Evolutionary conservation across 116 monocot species (phyloP).

Genomic region (Zostera marina): DNA sequence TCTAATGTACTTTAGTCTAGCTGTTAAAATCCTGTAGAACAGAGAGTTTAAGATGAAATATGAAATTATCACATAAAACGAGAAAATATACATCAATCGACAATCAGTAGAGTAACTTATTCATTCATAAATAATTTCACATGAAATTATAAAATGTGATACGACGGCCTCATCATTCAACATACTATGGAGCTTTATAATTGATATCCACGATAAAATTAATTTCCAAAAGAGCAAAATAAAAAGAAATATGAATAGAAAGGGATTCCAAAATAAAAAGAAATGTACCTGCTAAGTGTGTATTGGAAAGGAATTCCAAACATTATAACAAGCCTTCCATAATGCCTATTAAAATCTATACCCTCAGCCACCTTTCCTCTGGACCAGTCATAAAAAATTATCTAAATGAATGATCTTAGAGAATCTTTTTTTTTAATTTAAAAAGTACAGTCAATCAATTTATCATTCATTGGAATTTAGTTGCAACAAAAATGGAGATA

Average conservation of each 20-base stretch:
- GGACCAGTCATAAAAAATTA: no score
- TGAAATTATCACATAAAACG: background rate
- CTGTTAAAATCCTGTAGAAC: conserved; percentile 57
- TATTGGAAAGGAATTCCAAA: conserved; percentile 98
- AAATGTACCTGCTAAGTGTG: conserved; percentile 76
- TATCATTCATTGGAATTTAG: no score
- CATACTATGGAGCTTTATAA: no score
- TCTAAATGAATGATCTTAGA: no score
- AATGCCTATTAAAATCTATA: conserved; percentile 98
- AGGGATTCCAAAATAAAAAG: background rate
- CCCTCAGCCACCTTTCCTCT: conserved; percentile 98
- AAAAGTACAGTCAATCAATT: no score
- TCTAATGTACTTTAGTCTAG: conserved; percentile 86
- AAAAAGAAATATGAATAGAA: background rate
- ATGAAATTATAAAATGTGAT: background rate
- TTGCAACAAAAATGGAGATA: no score
- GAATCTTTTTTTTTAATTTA: no score
- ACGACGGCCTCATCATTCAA: no score
- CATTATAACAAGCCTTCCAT: conserved; percentile 99
- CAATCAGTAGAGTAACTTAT: background rate
- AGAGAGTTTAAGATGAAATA: background rate
- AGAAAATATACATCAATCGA: background rate
- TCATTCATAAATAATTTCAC: background rate
- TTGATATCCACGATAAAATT: background rate
- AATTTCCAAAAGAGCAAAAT: background rate